Percentiles rank a stretch among this genome's conserved stretches.
Evolutionary conservation across 768 basidiomycete genomes (phyloP).

Genomic region (Mycena vulgaris): DNA sequence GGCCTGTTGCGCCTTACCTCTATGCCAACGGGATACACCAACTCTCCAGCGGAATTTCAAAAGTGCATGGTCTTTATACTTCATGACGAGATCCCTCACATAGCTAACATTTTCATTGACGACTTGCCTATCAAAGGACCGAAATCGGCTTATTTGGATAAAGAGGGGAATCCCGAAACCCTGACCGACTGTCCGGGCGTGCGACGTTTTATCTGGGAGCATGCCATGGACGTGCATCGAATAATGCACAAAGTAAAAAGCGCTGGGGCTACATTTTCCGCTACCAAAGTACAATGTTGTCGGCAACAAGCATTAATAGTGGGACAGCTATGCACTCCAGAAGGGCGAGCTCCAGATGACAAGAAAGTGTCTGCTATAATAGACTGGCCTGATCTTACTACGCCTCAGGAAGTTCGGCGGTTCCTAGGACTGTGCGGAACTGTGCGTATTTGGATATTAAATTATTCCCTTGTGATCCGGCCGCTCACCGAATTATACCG

Average conservation of each 20-base stretch:
- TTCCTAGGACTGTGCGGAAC: background rate
- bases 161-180: conserved; percentile 36
- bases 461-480: background rate
- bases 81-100: conserved; percentile 48
- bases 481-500: background rate
- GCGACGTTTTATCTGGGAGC: conserved; percentile 53
- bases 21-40: background rate
- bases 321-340: conserved; percentile 29
- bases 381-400: background rate
- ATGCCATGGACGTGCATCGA: conserved; percentile 28
- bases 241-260: conserved; percentile 47
- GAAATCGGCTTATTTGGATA: conserved; percentile 37
- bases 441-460: background rate
- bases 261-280: conserved; percentile 48
- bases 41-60: conserved; percentile 38
- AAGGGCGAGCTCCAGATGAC: background rate
- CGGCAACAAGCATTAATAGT: conserved; percentile 44
- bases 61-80: conserved; percentile 46
- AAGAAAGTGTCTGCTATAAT: background rate
- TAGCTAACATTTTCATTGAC: conserved; percentile 48
- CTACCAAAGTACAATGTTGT: conserved; percentile 48
- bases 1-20: background rate
- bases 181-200: conserved; percentile 40
- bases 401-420: background rate
- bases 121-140: conserved; percentile 50